phyloP scores from a whole-genome alignment of 2,329 filamentous ascomycete genomes.

The Stachybotrys chlorohalonatus region DNA sequence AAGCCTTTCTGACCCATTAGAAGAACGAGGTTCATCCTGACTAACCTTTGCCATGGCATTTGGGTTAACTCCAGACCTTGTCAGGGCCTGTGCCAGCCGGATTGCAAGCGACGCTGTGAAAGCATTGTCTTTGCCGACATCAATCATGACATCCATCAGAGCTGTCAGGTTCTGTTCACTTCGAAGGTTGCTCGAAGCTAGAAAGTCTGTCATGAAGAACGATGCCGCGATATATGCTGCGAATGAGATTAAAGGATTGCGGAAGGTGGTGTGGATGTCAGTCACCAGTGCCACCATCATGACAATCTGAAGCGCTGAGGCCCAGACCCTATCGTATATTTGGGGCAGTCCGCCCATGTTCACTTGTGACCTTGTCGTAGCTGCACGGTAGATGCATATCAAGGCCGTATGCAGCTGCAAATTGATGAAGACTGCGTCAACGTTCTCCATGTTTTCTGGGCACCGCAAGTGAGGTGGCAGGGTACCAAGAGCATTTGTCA shows the following conservation, averaged over 20 bases:
- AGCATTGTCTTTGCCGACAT: conserved; percentile 39
- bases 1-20: not conserved
- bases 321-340: conserved; percentile 3
- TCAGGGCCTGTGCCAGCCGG: conserved; percentile 60
- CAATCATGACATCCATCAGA: conserved; percentile 34
- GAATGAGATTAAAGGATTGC: conserved; percentile 7
- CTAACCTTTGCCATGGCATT: not conserved
- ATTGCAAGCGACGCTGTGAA: conserved; percentile 41
- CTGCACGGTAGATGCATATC: conserved; percentile 7
- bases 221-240: conserved; percentile 8
- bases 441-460: conserved; percentile 8
- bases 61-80: conserved; percentile 4
- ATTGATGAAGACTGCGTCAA: conserved; percentile 8
- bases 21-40: no score
- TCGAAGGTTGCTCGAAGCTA: not conserved
- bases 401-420: conserved; percentile 7
- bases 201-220: conserved; percentile 6
- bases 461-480: conserved; percentile 4
- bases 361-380: conserved; percentile 4
- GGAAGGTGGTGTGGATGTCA: conserved; percentile 4
- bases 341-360: conserved; percentile 3
- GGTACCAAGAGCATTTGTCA: conserved; percentile 7
- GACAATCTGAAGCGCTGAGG: conserved; percentile 9
- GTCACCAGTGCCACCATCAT: conserved; percentile 8
- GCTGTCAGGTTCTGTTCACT: conserved; percentile 53